A percentile compares a stretch with the other conserved stretches of the same genome.
Evolutionary conservation across 2,329 filamentous ascomycete species (phyloP).

Genomic region (Cercospora sp.): DNA sequence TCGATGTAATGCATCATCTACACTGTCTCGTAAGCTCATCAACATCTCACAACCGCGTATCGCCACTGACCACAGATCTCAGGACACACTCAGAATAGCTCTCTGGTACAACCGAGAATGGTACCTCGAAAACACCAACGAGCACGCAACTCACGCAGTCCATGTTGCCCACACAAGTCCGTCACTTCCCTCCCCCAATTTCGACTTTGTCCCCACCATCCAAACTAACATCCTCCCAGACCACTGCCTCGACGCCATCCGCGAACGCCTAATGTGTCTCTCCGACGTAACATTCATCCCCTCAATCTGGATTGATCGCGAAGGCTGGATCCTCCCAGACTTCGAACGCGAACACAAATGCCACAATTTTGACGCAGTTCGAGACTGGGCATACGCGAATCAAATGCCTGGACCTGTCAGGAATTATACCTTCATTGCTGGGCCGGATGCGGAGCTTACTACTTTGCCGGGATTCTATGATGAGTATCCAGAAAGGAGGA

Average conservation of each 20-base stretch:
- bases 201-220: background rate
- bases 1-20: conserved; percentile 10
- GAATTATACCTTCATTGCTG: background rate
- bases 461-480: background rate
- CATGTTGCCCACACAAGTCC: conserved; percentile 3
- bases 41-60: too few relatives aligned
- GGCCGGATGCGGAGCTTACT: background rate
- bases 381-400: background rate
- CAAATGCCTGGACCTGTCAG: background rate
- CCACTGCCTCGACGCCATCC: conserved; percentile 12
- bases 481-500: background rate
- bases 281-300: conserved; percentile 2
- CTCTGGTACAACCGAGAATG: conserved; percentile 14
- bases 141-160: background rate
- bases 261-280: conserved; percentile 4
- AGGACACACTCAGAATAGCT: conserved; percentile 4
- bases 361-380: background rate
- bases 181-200: too few relatives aligned
- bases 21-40: background rate
- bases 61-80: background rate
- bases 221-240: conserved; percentile 3
- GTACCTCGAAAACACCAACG: conserved; percentile 8
- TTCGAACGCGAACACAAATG: conserved; percentile 13
- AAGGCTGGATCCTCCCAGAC: conserved; percentile 6
- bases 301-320: conserved; percentile 9